Evolutionary conservation across 495 filamentous ascomycete species (phyloP), one percentile per base, ranked within the genome.

Genomic region (Lichenothelia convexa): DNA sequence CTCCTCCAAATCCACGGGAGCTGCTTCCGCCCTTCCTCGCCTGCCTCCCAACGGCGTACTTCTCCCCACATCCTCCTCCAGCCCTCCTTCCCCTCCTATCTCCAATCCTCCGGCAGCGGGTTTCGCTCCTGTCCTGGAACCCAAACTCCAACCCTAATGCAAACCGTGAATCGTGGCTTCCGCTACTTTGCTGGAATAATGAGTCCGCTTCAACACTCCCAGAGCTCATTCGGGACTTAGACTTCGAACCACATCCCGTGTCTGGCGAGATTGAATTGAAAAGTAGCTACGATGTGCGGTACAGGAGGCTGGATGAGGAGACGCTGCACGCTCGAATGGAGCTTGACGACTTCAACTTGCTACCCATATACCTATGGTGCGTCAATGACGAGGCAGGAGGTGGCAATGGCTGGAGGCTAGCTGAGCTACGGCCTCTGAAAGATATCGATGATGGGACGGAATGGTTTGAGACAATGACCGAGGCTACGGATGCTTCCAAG

Each of bases 261-360:
- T 93, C 83, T 1, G 89, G 91, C 18, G 85, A 94, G 51, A 71
- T 97, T 21, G 89, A 97, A 49, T 51, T 78, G 5, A 63, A 65
- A 11, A 76, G 81, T 34, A 67, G 76, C 13, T 61, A 74, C 13
- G 59, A 68, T 13, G 64, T 68, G 20, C 57, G 58, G 5, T 93
- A 86, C 57, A 70, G 70, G 40, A 66, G 82, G 18, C 42, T 89
- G 29, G 89, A 97, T 50, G 67, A 73, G 29, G 89, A 95, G 49
- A 97, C 89, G 0, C 61, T 94, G 16, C 82, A 85, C 26, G 66
- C 78, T 1, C 62, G 73, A 34, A 58, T 84, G 1, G 54, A 60
- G 26, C 47, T 66, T 26, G 43, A 50, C 18, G 60, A 68, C 30
- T 53, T 53, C 34, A 55, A 47, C 12, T 27, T 68, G 6, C 39